Evolutionary conservation across 1,284 basidiomycete species (phyloP), one percentile per base, ranked within the genome.

Genomic region (Cutaneotrichosporon daszewskae): DNA sequence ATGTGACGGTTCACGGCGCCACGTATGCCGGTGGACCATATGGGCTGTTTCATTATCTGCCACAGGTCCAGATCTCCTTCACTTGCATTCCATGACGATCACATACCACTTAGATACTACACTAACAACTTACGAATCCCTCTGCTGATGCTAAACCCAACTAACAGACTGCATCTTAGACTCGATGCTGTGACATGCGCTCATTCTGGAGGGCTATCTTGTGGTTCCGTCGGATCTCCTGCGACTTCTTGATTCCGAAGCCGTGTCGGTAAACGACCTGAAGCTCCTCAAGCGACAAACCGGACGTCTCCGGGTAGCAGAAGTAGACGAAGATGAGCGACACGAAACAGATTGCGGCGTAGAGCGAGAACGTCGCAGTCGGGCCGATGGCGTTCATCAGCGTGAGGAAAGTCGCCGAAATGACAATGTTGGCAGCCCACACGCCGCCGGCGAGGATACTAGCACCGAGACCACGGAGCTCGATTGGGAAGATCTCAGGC

Each of bases 401-500:
- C 4, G 83, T 85, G 49, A 88, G 80, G 72, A 86, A 74, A 12
- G 75, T 89, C n/a, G 84, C 80, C 7, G 79, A 79, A 61, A 88
- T 85, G 61, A 88, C 76, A 32, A 88, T 76, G 69, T 88, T 89
- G 75, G 55, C 51, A 6, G 57, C 56, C 64, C 63, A 67, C 42
- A 64, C 60, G 40, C 57, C 60, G 9, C 64, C 65, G n/a, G 66
- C 63, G 16, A 60, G 55, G 44, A 68, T 59, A 6, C 57, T 22
- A 5, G 58, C 46, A 13, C 68, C 69, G 11, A 69, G 37, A 44
- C 66, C 68, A 37, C 68, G 54, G 32, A 64, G 59, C 40, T 70
- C 62, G 22, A 68, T 58, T 4, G 62, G 58, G 55, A 67, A 68
- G 35, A 72, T 53, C 48, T 72, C 68, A n/a, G 32, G 20, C 11